These are phyloP conservation scores for Sinapis alba DNA, from an alignment of 441 rosid species.

Conservation along the genomic window DNA sequence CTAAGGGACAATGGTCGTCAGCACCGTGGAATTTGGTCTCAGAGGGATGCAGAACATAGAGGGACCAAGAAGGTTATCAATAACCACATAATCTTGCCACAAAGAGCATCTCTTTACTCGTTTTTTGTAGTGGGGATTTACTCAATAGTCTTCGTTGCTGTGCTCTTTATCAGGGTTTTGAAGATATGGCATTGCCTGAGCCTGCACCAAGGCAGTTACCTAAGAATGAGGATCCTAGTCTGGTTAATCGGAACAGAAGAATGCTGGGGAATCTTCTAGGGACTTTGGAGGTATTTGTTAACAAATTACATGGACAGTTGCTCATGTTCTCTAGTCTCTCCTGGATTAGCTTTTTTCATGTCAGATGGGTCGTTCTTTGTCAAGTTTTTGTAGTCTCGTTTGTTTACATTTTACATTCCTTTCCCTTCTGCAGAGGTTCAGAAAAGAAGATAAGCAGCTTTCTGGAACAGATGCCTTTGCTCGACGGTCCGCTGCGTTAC, in stretches of 20 bases:
- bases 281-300: slow-evolving; percentile 82
- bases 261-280: slow-evolving; percentile 96
- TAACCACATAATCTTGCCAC: background rate
- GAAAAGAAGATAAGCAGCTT: slow-evolving; percentile 84
- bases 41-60: slow-evolving; percentile 65
- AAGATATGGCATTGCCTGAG: slow-evolving; percentile 47
- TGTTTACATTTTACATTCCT: slow-evolving; percentile 13
- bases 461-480: slow-evolving; percentile 87
- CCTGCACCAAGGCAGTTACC: slow-evolving; percentile 87
- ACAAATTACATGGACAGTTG: slow-evolving; percentile 4
- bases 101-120: background rate
- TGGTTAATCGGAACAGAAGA: slow-evolving; percentile 89
- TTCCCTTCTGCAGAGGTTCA: slow-evolving; percentile 69
- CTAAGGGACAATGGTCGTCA: slow-evolving; percentile 42
- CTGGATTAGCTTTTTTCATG: slow-evolving; percentile 6
- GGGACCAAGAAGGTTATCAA: background rate
- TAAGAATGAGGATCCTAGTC: slow-evolving; percentile 87
- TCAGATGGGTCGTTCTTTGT: background rate
- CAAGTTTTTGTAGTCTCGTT: background rate
- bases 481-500: slow-evolving; percentile 78
- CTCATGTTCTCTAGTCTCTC: background rate
- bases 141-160: background rate
- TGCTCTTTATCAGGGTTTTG: slow-evolving; percentile 50
- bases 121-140: background rate
- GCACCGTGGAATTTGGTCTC: slow-evolving; percentile 53